Conservation (phyloP, 177 flowering plant species). For the Vitis hybrid region DNA sequence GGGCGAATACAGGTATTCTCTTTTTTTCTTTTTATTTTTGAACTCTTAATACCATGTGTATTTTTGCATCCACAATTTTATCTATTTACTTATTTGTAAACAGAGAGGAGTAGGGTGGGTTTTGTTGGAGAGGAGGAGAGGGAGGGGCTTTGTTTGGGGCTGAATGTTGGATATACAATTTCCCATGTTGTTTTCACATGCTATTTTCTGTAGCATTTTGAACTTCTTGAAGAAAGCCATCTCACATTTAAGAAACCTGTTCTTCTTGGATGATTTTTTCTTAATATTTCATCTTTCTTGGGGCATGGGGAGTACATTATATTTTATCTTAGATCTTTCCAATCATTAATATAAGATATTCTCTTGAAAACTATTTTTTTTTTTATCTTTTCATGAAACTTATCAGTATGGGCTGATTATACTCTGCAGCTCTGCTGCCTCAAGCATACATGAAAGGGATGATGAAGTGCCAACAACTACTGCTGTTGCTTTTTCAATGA, state of each 20-base stretch:
- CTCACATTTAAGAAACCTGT: neutral
- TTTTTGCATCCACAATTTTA: neutral
- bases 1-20: constrained; percentile 87
- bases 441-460: constrained; percentile 62
- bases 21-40: neutral
- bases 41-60: neutral
- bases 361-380: neutral
- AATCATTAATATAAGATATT: neutral
- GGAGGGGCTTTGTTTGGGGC: too few species aligned
- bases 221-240: neutral
- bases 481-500: constrained; percentile 48
- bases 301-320: too few species aligned
- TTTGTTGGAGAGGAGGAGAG: neutral
- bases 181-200: neutral
- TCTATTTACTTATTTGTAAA: neutral
- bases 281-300: too few species aligned
- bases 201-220: neutral
- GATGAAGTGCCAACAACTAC: constrained; percentile 76
- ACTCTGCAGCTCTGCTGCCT: constrained; percentile 66
- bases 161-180: too few species aligned
- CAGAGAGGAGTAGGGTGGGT: neutral
- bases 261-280: neutral
- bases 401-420: constrained; percentile 19
- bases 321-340: neutral
- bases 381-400: neutral